A percentile compares a stretch with the other conserved stretches of the same genome.
phyloP scores from a whole-genome alignment of 2,329 filamentous ascomycete genomes.

The Aspergillus clavatus region DNA sequence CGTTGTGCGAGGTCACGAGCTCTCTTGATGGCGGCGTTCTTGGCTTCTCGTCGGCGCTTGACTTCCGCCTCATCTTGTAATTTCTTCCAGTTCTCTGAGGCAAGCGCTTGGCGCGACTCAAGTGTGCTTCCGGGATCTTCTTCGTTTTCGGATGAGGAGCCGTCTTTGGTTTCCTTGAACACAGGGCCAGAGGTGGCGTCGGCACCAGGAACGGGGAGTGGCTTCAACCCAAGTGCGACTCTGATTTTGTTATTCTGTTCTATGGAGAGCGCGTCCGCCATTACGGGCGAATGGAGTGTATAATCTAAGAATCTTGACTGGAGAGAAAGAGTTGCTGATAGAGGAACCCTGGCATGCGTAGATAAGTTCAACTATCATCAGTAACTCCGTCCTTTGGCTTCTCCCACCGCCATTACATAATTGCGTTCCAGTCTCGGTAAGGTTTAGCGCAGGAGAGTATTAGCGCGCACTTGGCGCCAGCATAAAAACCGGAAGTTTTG shows the following conservation, averaged over 20 bases:
- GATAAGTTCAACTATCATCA: not conserved
- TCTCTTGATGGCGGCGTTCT: slow-evolving; percentile 77
- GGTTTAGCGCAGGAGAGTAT: slow-evolving; percentile 18
- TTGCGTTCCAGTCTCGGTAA: slow-evolving; percentile 12
- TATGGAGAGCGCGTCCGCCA: slow-evolving; percentile 63
- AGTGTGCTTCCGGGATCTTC: slow-evolving; percentile 76
- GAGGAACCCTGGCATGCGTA: not conserved
- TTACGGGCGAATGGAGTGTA: slow-evolving; percentile 23
- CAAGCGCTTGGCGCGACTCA: slow-evolving; percentile 55
- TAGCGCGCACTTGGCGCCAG: slow-evolving; percentile 25
- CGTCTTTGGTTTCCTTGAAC: slow-evolving; percentile 52
- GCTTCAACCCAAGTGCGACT: slow-evolving; percentile 81
- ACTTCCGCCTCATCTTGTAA: slow-evolving; percentile 64
- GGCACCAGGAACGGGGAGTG: slow-evolving; percentile 73
- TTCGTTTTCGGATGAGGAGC: slow-evolving; percentile 47
- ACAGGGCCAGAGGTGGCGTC: slow-evolving; percentile 46
- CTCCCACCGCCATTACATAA: slow-evolving; percentile 15
- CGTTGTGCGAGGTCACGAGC: slow-evolving; percentile 80
- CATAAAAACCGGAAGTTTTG: slow-evolving; percentile 25
- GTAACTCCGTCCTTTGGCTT: too few relatives aligned
- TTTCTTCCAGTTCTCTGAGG: slow-evolving; percentile 50
- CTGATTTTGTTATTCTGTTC: slow-evolving; percentile 93
- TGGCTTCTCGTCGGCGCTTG: slow-evolving; percentile 73
- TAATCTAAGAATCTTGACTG: not conserved
- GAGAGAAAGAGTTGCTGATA: not conserved